Evolutionary conservation across 2,329 filamentous ascomycete genomes (phyloP).

Genomic region (Lasiodiplodia gonubiensis): DNA sequence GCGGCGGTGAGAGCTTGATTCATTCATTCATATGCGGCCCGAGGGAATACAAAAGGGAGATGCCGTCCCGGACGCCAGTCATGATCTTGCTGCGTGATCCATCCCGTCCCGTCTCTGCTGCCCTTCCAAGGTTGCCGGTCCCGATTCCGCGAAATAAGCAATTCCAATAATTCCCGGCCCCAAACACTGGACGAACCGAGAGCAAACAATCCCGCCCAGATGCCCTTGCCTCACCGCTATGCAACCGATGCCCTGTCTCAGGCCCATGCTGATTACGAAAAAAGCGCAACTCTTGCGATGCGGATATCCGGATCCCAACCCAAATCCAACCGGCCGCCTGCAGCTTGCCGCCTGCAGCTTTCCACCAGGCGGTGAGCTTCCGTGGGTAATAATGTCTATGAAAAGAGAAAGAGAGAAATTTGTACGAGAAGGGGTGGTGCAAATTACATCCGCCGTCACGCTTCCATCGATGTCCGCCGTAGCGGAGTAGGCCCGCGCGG

Average conservation of each 20-base stretch:
- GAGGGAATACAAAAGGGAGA: constrained; percentile 28
- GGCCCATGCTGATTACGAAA: constrained; percentile 21
- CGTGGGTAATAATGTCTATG: constrained; percentile 18
- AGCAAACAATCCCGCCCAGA: constrained; percentile 16
- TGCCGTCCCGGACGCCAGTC: constrained; percentile 21
- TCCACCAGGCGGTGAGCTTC: constrained; percentile 20
- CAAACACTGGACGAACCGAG: constrained; percentile 9
- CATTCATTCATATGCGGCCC: constrained; percentile 27
- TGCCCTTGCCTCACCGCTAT: constrained; percentile 25
- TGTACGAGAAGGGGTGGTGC: constrained; percentile 37
- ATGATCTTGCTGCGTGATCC: constrained; percentile 19
- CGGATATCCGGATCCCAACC: neutral
- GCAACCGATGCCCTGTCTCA: constrained; percentile 13
- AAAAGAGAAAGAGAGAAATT: constrained; percentile 32
- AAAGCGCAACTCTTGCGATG: constrained; percentile 5
- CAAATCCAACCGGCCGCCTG: constrained; percentile 10
- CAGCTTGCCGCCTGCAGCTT: constrained; percentile 19
- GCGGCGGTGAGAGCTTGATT: constrained; percentile 20
- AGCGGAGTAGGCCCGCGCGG: constrained; percentile 39
- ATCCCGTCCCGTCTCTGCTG: constrained; percentile 11
- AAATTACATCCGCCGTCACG: constrained; percentile 27
- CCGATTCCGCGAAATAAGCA: constrained; percentile 25
- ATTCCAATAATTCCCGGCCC: constrained; percentile 13
- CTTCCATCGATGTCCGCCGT: constrained; percentile 35
- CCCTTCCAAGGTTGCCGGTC: constrained; percentile 18